Conservation (phyloP, 129 eudicot species). For the Logfia minima region DNA sequence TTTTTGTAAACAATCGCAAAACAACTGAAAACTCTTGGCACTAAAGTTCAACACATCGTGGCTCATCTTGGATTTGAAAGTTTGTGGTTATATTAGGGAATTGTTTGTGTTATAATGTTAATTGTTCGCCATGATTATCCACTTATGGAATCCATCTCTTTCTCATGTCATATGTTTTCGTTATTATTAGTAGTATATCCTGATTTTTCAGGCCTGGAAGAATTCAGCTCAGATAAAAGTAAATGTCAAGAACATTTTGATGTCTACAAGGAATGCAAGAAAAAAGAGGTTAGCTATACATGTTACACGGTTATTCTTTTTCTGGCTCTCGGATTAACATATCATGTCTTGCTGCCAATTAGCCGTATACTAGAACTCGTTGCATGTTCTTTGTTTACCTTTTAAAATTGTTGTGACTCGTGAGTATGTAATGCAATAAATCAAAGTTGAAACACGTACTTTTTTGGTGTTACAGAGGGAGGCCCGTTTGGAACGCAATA, state of each 20-base stretch:
- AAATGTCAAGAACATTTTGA: conserved; percentile 96
- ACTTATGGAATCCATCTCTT: conserved; percentile 12
- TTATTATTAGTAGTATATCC: background rate
- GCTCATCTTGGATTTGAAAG: background rate
- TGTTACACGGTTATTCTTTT: background rate
- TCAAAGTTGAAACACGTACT: background rate
- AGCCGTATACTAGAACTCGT: background rate
- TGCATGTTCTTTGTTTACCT: background rate
- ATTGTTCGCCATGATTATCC: background rate
- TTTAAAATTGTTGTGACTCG: background rate
- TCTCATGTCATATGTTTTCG: background rate
- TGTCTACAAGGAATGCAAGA: conserved; percentile 92
- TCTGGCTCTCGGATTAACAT: background rate
- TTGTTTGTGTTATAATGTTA: background rate
- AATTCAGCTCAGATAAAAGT: conserved; percentile 65
- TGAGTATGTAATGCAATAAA: background rate
- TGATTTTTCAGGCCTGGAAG: conserved; percentile 48
- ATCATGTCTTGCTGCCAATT: background rate
- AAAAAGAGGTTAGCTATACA: conserved; percentile 60
- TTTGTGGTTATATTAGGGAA: background rate
- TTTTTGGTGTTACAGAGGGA: conserved; percentile 65
- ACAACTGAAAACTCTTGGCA: too few relatives aligned
- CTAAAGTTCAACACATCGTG: too few relatives aligned
- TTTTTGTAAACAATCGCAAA: too few relatives aligned
- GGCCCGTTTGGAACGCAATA: conserved; percentile 91